Percentiles rank a stretch among this genome's conserved stretches.
Evolutionary conservation across 192 early-diverging fungal species (phyloP).

Genomic region (Gonapodya prolifera): DNA sequence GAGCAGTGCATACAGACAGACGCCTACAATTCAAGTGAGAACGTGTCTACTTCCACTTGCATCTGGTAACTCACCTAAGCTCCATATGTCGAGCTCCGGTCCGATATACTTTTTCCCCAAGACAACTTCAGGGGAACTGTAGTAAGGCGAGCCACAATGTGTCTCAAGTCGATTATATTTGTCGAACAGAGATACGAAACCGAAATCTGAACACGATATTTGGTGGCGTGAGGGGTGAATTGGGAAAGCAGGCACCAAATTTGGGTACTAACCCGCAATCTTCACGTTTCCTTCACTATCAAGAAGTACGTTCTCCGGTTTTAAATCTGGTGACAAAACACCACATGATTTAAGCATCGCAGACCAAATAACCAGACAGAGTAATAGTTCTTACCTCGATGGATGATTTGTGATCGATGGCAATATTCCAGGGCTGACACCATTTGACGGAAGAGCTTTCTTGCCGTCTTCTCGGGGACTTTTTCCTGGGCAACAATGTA

Average conservation of each 20-base stretch:
- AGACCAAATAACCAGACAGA: not conserved
- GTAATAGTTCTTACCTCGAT: slow-evolving; percentile 25
- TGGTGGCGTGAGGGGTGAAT: slow-evolving; percentile 30
- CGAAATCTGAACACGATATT: slow-evolving; percentile 31
- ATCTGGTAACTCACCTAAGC: not conserved
- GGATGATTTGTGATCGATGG: slow-evolving; percentile 44
- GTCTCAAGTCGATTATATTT: not conserved
- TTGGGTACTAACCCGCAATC: slow-evolving; percentile 27
- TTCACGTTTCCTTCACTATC: slow-evolving; percentile 46
- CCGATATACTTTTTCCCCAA: slow-evolving; percentile 43
- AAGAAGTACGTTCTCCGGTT: slow-evolving; percentile 53
- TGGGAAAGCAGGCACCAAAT: slow-evolving; percentile 59
- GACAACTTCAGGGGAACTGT: slow-evolving; percentile 90
- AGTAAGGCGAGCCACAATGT: slow-evolving; percentile 36
- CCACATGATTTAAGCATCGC: not conserved
- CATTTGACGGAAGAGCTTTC: slow-evolving; percentile 43
- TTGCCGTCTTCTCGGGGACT: slow-evolving; percentile 24
- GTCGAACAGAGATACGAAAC: slow-evolving; percentile 14
- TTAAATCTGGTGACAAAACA: slow-evolving; percentile 36
- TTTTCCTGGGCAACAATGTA: not conserved
- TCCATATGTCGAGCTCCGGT: slow-evolving; percentile 44
- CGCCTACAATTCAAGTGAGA: too few species aligned
- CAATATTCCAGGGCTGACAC: slow-evolving; percentile 48
- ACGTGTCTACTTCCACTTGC: slow-evolving; percentile 60
- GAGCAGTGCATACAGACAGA: slow-evolving; percentile 55